Base-by-base conservation (phyloP, 495 filamentous ascomycete species). In the Darksidea phi region DNA sequence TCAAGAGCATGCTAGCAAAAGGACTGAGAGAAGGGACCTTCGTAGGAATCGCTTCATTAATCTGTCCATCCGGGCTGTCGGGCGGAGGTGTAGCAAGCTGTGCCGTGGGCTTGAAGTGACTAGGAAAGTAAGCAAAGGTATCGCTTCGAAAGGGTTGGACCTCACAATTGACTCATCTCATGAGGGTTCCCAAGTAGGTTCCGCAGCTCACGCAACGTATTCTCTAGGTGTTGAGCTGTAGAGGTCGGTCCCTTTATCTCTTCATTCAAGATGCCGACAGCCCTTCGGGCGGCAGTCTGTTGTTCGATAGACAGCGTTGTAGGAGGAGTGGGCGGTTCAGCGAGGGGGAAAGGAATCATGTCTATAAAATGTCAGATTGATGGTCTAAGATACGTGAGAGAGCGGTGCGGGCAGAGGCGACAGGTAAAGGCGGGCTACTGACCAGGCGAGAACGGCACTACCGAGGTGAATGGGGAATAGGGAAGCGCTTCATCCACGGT, bases 381-480 rank as follows among this genome's bases (percentile, higher is more conserved):
- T 61, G 32, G 49, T 69, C 63, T 10, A 32, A 50, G 48, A 8
- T 57, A 64, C 54, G 60, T 42, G 61, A 26, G 23, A 34, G 54
- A 50, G 28, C 17, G 18, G 32, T 13, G 8, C 52, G 41, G 58
- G 48, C 25, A 15, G 55, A 48, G 58, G 48, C 28, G 28, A 32
- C 63, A 63, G 32, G 13, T 18, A 34, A 24, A 49, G 15, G 38
- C 48, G 61, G 12, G 42, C 70, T 46, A 53, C 68, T 57, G 77
- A 95, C 94, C 86, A 60, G 93, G 79, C 61, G 86, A 85, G 74
- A 97, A 95, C 4, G 95, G 87, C 50, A 92, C 82, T 54, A 96
- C 84, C 21, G 90, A 95, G 21, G 89, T 90, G 72, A 97, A 86
- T 1, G 94, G 92, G 15, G 95, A 93, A 74, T 87, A 96, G 36